Evolutionary conservation across 1,284 basidiomycete species (phyloP).

Genomic region (Moesziomyces parantarcticus): DNA sequence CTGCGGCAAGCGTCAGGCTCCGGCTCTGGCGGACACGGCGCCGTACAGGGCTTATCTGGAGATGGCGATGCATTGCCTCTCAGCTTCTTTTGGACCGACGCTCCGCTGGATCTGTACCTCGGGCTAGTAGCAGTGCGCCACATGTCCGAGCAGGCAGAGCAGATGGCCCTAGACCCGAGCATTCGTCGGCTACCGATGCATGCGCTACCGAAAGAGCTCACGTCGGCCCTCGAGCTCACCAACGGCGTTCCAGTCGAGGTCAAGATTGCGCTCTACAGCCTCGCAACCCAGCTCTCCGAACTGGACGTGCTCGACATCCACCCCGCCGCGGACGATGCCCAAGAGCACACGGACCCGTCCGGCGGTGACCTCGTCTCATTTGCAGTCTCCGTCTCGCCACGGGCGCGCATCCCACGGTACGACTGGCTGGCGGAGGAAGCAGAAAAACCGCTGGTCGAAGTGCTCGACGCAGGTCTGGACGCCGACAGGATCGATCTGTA

Average conservation of each 20-base stretch:
- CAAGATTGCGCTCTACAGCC: conserved; percentile 32
- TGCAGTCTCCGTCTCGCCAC: conserved; percentile 15
- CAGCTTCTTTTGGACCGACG: conserved; percentile 54
- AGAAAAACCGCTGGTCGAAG: conserved; percentile 24
- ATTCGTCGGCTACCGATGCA: conserved; percentile 18
- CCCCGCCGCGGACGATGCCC: background rate
- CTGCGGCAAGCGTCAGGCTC: conserved; percentile 2
- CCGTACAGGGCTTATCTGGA: no score
- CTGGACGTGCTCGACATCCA: conserved; percentile 18
- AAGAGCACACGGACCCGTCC: background rate
- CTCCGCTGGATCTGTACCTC: conserved; percentile 45
- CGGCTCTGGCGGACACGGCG: background rate
- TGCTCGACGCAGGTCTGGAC: conserved; percentile 19
- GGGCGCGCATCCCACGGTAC: conserved; percentile 22
- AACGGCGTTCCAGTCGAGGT: conserved; percentile 5
- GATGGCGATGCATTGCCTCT: conserved; percentile 14
- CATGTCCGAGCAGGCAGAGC: conserved; percentile 20
- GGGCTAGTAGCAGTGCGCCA: conserved; percentile 16
- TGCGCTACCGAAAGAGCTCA: conserved; percentile 22
- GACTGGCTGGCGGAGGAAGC: conserved; percentile 16
- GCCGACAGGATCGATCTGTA: conserved; percentile 26
- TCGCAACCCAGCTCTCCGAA: conserved; percentile 32
- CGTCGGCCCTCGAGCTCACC: conserved; percentile 23
- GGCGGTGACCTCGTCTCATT: background rate
- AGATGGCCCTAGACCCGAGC: conserved; percentile 13